phyloP scores from a whole-genome alignment of 2,329 filamentous ascomycete genomes.

The Colletotrichum noveboracense region DNA sequence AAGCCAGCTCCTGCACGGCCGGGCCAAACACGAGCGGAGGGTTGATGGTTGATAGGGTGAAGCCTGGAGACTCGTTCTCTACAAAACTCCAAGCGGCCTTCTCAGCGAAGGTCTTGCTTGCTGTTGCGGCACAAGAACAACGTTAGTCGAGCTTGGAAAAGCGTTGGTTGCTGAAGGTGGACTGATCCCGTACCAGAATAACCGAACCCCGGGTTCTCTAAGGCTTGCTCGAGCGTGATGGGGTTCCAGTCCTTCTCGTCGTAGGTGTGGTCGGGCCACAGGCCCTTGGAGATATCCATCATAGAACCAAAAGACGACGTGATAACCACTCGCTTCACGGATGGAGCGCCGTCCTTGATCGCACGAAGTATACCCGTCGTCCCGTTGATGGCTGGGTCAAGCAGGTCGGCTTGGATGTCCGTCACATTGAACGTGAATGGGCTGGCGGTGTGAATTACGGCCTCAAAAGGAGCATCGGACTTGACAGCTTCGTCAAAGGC shows the following conservation, averaged over 20 bases:
- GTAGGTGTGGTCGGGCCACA: slow-evolving; percentile 45
- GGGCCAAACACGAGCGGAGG: slow-evolving; percentile 62
- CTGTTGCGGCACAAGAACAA: slow-evolving; percentile 27
- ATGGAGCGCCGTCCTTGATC: slow-evolving; percentile 49
- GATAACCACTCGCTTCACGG: slow-evolving; percentile 71
- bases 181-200: not conserved
- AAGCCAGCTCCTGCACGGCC: slow-evolving; percentile 51
- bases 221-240: slow-evolving; percentile 47
- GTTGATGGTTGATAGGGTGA: slow-evolving; percentile 57
- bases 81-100: slow-evolving; percentile 58
- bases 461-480: slow-evolving; percentile 41
- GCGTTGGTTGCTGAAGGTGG: slow-evolving; percentile 11
- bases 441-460: slow-evolving; percentile 64
- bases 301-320: slow-evolving; percentile 57
- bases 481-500: slow-evolving; percentile 72
- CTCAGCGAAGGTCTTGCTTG: slow-evolving; percentile 59
- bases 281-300: slow-evolving; percentile 36
- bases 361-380: slow-evolving; percentile 67
- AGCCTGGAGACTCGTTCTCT: slow-evolving; percentile 42
- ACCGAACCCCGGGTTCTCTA: not conserved
- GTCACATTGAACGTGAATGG: slow-evolving; percentile 60
- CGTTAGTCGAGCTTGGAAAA: slow-evolving; percentile 48
- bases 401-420: slow-evolving; percentile 55
- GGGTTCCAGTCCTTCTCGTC: slow-evolving; percentile 59
- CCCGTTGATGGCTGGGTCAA: slow-evolving; percentile 62